Evolutionary conservation across 2,329 filamentous ascomycete genomes (phyloP).

Genomic region (Amphichorda felina): DNA sequence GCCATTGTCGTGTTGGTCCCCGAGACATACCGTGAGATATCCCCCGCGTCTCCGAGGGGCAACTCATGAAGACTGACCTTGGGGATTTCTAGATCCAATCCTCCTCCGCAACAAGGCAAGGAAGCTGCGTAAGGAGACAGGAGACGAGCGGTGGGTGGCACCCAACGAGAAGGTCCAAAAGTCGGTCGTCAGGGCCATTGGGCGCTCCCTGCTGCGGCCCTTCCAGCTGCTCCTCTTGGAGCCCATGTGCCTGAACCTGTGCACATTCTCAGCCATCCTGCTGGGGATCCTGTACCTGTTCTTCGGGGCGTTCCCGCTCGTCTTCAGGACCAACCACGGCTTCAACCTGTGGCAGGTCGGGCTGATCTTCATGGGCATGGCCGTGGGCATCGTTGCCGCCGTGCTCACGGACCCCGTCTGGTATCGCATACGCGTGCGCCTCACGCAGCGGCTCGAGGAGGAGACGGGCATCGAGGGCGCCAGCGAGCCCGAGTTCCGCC

Average conservation of each 20-base stretch:
- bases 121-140: conserved; percentile 58
- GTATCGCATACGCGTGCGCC: conserved; percentile 43
- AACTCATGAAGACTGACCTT: too few relatives aligned
- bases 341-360: conserved; percentile 73
- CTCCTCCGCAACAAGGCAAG: conserved; percentile 63
- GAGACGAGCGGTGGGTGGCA: conserved; percentile 65
- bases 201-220: conserved; percentile 51
- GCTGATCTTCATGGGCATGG: conserved; percentile 63
- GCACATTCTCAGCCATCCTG: conserved; percentile 73
- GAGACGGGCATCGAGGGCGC: conserved; percentile 39
- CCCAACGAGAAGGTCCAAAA: conserved; percentile 62
- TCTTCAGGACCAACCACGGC: conserved; percentile 63
- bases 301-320: conserved; percentile 73
- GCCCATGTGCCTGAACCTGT: conserved; percentile 77
- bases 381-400: conserved; percentile 56
- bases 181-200: conserved; percentile 52
- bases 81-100: conserved; percentile 47
- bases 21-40: conserved; percentile 70
- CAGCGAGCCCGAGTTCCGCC: conserved; percentile 76
- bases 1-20: conserved; percentile 64
- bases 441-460: conserved; percentile 41
- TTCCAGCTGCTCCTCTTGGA: conserved; percentile 71
- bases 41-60: too few relatives aligned
- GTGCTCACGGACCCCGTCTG: conserved; percentile 54
- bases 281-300: conserved; percentile 83